A percentile compares a stretch with the other conserved stretches of the same genome.
Conservation (phyloP, 176 grass and related monocot species). For the Bolboschoenus planiculmis region DNA sequence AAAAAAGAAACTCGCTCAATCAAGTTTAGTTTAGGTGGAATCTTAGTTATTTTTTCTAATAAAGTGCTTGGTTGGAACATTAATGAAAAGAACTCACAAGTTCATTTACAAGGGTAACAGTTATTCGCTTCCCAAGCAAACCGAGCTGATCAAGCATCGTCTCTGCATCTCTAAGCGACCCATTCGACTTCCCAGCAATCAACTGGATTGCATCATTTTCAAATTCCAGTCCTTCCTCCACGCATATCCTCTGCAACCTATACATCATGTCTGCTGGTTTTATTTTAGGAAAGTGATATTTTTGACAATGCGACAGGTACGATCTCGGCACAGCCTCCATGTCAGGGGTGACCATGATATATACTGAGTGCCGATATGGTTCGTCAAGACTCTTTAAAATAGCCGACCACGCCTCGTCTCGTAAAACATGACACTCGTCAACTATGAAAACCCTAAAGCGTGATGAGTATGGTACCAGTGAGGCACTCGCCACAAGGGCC, state of each 20-base stretch:
- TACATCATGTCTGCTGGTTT: slow-evolving; percentile 62
- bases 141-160: slow-evolving; percentile 97
- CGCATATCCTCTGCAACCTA: slow-evolving; percentile 78
- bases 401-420: slow-evolving; percentile 74
- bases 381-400: slow-evolving; percentile 86
- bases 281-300: slow-evolving; percentile 94
- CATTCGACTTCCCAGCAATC: slow-evolving; percentile 81
- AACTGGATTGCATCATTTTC: slow-evolving; percentile 84
- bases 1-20: background rate
- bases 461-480: slow-evolving; percentile 66
- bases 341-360: slow-evolving; percentile 92
- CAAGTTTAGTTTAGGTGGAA: background rate
- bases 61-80: background rate
- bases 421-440: slow-evolving; percentile 82
- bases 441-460: slow-evolving; percentile 89
- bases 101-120: slow-evolving; percentile 88
- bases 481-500: slow-evolving; percentile 67
- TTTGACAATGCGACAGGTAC: slow-evolving; percentile 76
- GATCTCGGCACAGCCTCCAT: slow-evolving; percentile 55
- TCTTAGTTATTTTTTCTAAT: background rate
- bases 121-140: slow-evolving; percentile 88
- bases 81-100: slow-evolving; percentile 61
- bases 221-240: slow-evolving; percentile 77
- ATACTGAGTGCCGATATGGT: slow-evolving; percentile 63
- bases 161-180: slow-evolving; percentile 88